Evolutionary conservation across 176 grass and related monocot genomes (phyloP), one percentile per base, ranked within the genome.

Genomic region (Paspalum vaginatum): DNA sequence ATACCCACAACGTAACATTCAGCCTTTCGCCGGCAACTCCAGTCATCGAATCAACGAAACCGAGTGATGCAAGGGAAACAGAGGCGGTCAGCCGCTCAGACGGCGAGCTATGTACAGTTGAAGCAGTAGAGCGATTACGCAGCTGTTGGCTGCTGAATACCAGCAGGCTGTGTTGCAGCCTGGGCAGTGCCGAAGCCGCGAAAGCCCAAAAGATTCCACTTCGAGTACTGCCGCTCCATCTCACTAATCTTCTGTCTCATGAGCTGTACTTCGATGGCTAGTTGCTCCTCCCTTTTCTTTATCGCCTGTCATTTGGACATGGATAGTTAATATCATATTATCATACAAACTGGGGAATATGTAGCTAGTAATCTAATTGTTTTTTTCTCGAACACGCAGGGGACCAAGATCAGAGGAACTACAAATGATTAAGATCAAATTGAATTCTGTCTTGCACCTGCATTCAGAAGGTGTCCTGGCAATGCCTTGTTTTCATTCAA

Each of bases 181-280:
- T 89, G 64, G 56, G 69, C 60, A 22, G 61, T 67, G 52, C 42
- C 74, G 58, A 83, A 87, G 64, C 51, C 71, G 32, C 86, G 59
- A 52, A 86, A 79, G 58, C 60, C 66, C 9, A 75, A 76, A 63
- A 85, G 77, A 49, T 68, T 68, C 58, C 85, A 49, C 22, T 78
- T 81, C 74, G 70, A 68, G 26, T 54, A 37, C 38, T 83, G 83
- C 55, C 11, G 82, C 80, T 98, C 95, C 22, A 98, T 78, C 79
- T 95, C 86, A 16, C 58, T 72, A 22, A 98, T 65, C 83, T 48
- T 98, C 49, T 87, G 84, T 75, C 53, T 95, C 27, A 93, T 70
- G 15, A 78, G 20, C 57, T 86, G 78, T 47, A 89, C 47, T 70
- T 95, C 92, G 66, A 65, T 79, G 8, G 79, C 80, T 60, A 95